Evolutionary conservation across 2,329 filamentous ascomycete genomes (phyloP).

Genomic region (Mycosphaerella arachidis): DNA sequence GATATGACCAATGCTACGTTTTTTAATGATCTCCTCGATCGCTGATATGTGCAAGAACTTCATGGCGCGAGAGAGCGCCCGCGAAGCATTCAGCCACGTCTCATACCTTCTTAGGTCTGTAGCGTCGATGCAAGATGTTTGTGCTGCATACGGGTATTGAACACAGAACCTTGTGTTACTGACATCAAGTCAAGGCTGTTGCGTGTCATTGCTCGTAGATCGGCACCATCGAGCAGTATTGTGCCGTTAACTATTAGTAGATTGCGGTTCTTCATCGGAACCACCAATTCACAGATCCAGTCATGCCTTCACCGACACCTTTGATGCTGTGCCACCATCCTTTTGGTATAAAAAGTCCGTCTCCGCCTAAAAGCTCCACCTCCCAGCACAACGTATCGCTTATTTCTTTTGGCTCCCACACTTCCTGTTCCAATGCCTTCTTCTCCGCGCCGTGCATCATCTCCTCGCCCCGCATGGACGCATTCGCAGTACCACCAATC

Average conservation of each 20-base stretch:
- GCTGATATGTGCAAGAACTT: too few species aligned
- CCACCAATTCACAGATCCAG: conserved; percentile 73
- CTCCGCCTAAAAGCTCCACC: conserved; percentile 55
- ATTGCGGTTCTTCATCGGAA: conserved; percentile 50
- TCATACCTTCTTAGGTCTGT: too few species aligned
- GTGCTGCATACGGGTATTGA: too few species aligned
- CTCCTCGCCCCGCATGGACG: conserved; percentile 66
- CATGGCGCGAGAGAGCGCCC: too few species aligned
- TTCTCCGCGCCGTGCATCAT: conserved; percentile 87
- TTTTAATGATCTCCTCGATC: too few species aligned
- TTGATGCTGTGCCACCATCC: conserved; percentile 86
- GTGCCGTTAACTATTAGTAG: not conserved
- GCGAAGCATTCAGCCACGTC: too few species aligned
- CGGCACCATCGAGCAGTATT: not conserved
- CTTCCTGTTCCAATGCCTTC: conserved; percentile 57
- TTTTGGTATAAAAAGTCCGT: conserved; percentile 72
- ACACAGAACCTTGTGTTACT: not conserved
- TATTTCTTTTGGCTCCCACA: conserved; percentile 55
- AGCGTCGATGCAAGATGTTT: too few species aligned
- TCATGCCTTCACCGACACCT: conserved; percentile 56
- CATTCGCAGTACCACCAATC: conserved; percentile 37
- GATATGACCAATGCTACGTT: too few species aligned
- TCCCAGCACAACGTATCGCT: conserved; percentile 22
- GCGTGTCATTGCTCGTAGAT: not conserved
- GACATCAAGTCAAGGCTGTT: not conserved